A percentile compares a stretch with the other conserved stretches of the same genome.
phyloP scores from a whole-genome alignment of 2,329 filamentous ascomycete species.

The Penicillium sp. region DNA sequence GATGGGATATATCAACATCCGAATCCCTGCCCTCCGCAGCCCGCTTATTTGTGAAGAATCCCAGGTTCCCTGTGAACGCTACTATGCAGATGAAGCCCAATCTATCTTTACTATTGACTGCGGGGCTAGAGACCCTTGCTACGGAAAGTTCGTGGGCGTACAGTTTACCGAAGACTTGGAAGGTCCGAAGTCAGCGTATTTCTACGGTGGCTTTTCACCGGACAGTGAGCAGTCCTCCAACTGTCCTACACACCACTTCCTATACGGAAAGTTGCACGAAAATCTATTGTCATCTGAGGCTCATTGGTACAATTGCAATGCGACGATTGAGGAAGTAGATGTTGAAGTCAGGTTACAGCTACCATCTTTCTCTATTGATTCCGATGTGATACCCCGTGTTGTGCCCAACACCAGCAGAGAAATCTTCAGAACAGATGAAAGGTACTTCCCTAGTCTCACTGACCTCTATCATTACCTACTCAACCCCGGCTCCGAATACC shows the following conservation, averaged over 20 bases:
- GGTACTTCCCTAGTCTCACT: not conserved
- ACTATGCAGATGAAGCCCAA: too few relatives aligned
- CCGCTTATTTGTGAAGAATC: not conserved
- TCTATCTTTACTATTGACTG: too few relatives aligned
- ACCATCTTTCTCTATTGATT: slow-evolving; percentile 10
- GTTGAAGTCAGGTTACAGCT: slow-evolving; percentile 4
- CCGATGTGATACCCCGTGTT: not conserved
- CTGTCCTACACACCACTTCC: not conserved
- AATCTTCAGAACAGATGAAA: not conserved
- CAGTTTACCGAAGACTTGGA: too few relatives aligned
- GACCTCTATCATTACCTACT: too few relatives aligned
- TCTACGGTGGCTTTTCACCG: too few relatives aligned
- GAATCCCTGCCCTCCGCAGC: not conserved
- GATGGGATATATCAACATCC: not conserved
- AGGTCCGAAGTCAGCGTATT: too few relatives aligned
- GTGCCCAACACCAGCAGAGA: not conserved
- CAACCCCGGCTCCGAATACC: too few relatives aligned
- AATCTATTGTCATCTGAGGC: not conserved
- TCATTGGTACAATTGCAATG: slow-evolving; percentile 1
- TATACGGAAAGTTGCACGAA: not conserved
- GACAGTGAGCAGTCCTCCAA: too few relatives aligned
- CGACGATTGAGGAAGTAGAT: slow-evolving; percentile 7
- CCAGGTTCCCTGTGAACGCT: not conserved
- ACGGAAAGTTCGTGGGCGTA: too few relatives aligned
- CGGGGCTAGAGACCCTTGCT: not conserved